Conservation (phyloP, 306 rosid species). For the Vigna hirtella region DNA sequence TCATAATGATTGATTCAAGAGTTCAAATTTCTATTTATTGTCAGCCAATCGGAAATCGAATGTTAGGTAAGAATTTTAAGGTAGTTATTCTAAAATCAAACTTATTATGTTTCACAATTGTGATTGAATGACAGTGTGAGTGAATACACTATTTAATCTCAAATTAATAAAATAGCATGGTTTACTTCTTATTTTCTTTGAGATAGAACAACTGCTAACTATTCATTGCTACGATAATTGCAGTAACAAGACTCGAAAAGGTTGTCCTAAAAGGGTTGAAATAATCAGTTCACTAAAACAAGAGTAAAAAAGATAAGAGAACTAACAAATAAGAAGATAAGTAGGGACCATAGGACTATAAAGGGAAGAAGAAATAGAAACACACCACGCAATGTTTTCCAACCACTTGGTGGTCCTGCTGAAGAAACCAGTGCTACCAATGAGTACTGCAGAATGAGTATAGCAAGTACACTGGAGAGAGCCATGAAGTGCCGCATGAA, state of each 20-base stretch:
- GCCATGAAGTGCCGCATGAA: constrained; percentile 62
- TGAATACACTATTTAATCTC: background rate
- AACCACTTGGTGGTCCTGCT: constrained; percentile 57
- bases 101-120: background rate
- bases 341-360: background rate
- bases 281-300: background rate
- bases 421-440: constrained; percentile 61
- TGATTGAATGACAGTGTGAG: background rate
- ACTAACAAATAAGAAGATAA: background rate
- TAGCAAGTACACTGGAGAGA: constrained; percentile 45
- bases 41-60: background rate
- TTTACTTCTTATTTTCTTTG: constrained; percentile 1
- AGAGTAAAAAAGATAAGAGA: background rate
- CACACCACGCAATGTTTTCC: constrained; percentile 75
- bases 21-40: background rate
- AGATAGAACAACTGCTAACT: background rate
- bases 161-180: constrained; percentile 6
- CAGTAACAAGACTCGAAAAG: constrained; percentile 2
- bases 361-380: constrained; percentile 4
- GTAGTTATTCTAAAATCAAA: background rate
- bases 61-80: background rate
- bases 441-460: constrained; percentile 53
- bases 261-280: background rate
- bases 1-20: constrained; percentile 4
- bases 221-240: background rate